Percentiles rank a stretch among this genome's conserved stretches.
phyloP scores from a whole-genome alignment of 306 rosid genomes.

The Gastrolobium villosum region DNA sequence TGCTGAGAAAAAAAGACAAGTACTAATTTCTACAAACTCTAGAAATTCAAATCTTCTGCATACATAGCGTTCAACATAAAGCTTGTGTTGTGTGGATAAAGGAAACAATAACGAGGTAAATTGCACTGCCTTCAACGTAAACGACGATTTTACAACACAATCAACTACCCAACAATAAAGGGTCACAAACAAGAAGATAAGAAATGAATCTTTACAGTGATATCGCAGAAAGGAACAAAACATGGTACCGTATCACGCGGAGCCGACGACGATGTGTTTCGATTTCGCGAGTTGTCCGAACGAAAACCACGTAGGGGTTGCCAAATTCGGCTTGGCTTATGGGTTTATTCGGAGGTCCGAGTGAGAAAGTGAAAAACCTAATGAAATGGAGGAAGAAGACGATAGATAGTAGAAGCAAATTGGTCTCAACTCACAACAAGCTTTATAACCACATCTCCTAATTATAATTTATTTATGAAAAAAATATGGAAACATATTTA shows the following conservation, averaged over 20 bases:
- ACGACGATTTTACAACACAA: background rate
- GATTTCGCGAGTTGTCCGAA: slow-evolving; percentile 11
- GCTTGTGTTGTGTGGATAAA: background rate
- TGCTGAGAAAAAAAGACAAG: background rate
- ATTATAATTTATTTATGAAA: background rate
- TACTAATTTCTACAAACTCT: background rate
- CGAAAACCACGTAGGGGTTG: background rate
- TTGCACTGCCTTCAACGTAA: background rate
- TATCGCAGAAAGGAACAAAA: background rate
- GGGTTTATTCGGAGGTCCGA: background rate
- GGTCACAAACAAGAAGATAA: background rate
- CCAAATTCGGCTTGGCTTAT: background rate
- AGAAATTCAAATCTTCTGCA: background rate
- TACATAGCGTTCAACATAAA: background rate
- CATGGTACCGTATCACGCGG: background rate
- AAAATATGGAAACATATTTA: no score
- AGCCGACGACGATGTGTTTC: background rate
- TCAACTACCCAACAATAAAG: slow-evolving; percentile 3
- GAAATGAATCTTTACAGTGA: slow-evolving; percentile 1
- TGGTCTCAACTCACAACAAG: slow-evolving; percentile 12
- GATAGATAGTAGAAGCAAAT: slow-evolving; percentile 19
- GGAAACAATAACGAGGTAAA: background rate
- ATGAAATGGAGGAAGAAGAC: slow-evolving; percentile 13
- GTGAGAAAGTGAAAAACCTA: slow-evolving; percentile 40
- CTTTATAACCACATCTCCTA: slow-evolving; percentile 30